phyloP scores from a whole-genome alignment of 805 yeast species.

The Metschnikowia picachoensis region DNA sequence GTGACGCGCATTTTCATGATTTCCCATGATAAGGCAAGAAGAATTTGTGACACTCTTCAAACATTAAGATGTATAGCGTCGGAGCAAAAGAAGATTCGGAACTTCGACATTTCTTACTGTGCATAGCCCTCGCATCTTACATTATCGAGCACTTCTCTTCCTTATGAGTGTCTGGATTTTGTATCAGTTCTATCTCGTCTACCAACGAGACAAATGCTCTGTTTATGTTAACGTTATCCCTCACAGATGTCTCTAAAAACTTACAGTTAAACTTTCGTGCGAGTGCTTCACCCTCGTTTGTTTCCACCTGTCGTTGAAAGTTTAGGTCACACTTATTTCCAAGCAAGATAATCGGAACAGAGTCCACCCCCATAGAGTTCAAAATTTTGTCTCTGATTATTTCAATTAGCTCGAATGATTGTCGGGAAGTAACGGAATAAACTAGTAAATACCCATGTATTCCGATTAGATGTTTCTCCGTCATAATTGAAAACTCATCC shows the following conservation, averaged over 20 bases:
- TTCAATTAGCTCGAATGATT: conserved; percentile 72
- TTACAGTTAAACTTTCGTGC: conserved; percentile 43
- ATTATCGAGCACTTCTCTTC: conserved; percentile 51
- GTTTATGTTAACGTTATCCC: conserved; percentile 42
- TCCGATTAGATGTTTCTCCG: conserved; percentile 73
- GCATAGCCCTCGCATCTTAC: conserved; percentile 19
- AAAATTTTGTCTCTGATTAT: conserved; percentile 80
- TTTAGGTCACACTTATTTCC: conserved; percentile 20
- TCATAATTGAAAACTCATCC: conserved; percentile 80
- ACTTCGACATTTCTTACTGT: too few species aligned
- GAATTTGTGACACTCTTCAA: too few species aligned
- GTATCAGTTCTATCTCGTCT: conserved; percentile 55
- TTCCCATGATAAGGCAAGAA: too few species aligned
- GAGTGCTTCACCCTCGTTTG: conserved; percentile 33
- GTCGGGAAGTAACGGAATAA: conserved; percentile 74
- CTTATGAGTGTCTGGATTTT: conserved; percentile 46
- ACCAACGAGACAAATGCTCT: conserved; percentile 59
- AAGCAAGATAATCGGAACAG: conserved; percentile 43
- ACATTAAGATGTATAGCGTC: too few species aligned
- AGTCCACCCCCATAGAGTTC: conserved; percentile 54
- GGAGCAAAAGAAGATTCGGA: too few species aligned
- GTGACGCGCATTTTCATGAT: too few species aligned
- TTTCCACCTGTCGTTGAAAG: conserved; percentile 19
- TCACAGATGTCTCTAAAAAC: conserved; percentile 48
- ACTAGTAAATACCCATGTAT: conserved; percentile 81